These are phyloP conservation scores for Pontederia crassipes DNA, from an alignment of 176 grass and related monocot species.

Conservation along the genomic window DNA sequence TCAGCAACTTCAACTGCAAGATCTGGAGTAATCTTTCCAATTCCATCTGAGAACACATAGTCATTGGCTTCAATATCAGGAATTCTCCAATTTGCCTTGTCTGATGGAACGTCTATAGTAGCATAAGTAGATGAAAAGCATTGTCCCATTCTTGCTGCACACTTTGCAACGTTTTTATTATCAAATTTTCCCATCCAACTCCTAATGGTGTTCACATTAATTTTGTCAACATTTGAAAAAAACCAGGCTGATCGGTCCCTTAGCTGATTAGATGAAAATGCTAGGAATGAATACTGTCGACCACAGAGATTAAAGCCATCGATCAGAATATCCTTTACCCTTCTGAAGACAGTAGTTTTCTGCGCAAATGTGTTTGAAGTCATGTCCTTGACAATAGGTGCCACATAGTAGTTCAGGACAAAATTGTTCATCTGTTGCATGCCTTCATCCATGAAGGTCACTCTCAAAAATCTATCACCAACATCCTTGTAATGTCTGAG, in stretches of 20 bases:
- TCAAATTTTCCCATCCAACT: conserved; percentile 75
- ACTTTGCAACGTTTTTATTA: conserved; percentile 66
- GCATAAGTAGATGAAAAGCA: conserved; percentile 96
- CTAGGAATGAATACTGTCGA: conserved; percentile 72
- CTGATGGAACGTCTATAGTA: conserved; percentile 36
- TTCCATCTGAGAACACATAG: conserved; percentile 80
- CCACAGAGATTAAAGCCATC: conserved; percentile 71
- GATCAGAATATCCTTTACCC: conserved; percentile 39
- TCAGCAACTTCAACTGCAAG: conserved; percentile 67
- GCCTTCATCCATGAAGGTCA: conserved; percentile 83
- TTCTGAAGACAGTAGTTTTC: conserved; percentile 63
- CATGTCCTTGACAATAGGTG: conserved; percentile 55
- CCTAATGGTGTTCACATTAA: conserved; percentile 32
- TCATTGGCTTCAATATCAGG: conserved; percentile 43
- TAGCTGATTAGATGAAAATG: conserved; percentile 81
- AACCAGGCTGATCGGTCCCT: conserved; percentile 86
- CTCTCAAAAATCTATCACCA: conserved; percentile 70
- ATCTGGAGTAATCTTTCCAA: conserved; percentile 61
- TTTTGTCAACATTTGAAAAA: conserved; percentile 60
- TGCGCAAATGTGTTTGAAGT: conserved; percentile 46
- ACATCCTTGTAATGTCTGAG: conserved; percentile 50
- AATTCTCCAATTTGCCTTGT: conserved; percentile 32
- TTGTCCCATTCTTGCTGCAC: conserved; percentile 73
- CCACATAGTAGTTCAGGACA: conserved; percentile 49
- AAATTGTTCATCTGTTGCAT: conserved; percentile 53